Percentiles rank a stretch among this genome's conserved stretches.
These are phyloP conservation scores for Claviceps spartinae DNA, from an alignment of 2,329 filamentous ascomycete species.

Conservation along the genomic window DNA sequence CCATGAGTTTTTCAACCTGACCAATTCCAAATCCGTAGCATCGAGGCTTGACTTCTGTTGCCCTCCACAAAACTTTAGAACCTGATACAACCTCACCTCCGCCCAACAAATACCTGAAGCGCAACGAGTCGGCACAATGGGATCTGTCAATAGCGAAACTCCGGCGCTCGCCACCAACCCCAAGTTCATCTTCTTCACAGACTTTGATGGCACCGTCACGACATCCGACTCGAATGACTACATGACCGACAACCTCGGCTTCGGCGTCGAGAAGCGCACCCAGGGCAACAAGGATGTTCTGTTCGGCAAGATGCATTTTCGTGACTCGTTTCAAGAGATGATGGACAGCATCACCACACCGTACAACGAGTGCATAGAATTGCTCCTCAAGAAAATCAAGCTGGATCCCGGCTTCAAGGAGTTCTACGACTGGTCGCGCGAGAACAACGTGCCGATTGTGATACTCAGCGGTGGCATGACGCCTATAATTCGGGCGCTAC, in stretches of 20 bases:
- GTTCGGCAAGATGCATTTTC: slow-evolving; percentile 55
- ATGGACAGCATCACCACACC: slow-evolving; percentile 73
- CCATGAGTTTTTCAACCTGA: not conserved
- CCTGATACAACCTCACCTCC: no score
- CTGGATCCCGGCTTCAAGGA: slow-evolving; percentile 79
- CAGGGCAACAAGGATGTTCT: slow-evolving; percentile 68
- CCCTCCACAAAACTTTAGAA: no score
- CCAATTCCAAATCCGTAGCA: not conserved
- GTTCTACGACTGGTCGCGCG: slow-evolving; percentile 73
- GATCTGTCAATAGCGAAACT: slow-evolving; percentile 28
- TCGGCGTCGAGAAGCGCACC: slow-evolving; percentile 56
- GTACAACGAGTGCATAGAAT: slow-evolving; percentile 68
- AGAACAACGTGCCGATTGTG: slow-evolving; percentile 80
- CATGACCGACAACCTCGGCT: slow-evolving; percentile 87
- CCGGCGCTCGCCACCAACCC: slow-evolving; percentile 55
- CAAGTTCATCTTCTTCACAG: slow-evolving; percentile 94
- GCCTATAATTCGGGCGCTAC: slow-evolving; percentile 73
- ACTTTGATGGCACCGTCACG: slow-evolving; percentile 96
- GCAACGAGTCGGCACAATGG: slow-evolving; percentile 22
- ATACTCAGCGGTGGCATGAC: slow-evolving; percentile 88
- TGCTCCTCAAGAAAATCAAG: slow-evolving; percentile 68
- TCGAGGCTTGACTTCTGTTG: not conserved
- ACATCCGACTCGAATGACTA: slow-evolving; percentile 51
- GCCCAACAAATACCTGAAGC: not conserved
- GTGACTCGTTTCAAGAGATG: slow-evolving; percentile 83